A percentile compares a stretch with the other conserved stretches of the same genome.
Evolutionary conservation across 2,329 filamentous ascomycete genomes (phyloP).

Genomic region (Aspergillus transmontanensis): DNA sequence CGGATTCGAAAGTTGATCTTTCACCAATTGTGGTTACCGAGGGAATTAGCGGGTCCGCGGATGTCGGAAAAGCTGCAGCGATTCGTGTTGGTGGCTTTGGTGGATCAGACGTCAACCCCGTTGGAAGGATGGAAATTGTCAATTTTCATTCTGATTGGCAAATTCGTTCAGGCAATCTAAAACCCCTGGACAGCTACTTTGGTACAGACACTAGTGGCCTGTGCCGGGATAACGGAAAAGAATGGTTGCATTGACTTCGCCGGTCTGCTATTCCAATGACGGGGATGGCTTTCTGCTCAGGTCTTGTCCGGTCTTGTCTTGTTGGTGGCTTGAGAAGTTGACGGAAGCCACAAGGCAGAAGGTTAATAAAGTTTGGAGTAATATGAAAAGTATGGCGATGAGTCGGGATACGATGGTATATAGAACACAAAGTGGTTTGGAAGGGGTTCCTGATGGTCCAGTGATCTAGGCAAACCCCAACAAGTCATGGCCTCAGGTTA

Average conservation of each 20-base stretch:
- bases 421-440: not conserved
- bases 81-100: not conserved
- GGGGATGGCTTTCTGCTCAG: not conserved
- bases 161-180: not conserved
- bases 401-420: not conserved
- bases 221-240: not conserved
- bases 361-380: not conserved
- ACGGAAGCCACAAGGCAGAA: not conserved
- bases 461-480: not conserved
- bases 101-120: not conserved
- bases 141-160: not conserved
- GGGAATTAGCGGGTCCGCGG: not conserved
- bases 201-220: not conserved
- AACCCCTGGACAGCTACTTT: not conserved
- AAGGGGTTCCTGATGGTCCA: not conserved
- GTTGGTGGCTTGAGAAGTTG: not conserved
- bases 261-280: not conserved
- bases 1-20: not conserved
- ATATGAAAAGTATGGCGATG: not conserved
- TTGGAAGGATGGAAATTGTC: not conserved
- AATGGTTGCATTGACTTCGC: not conserved
- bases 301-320: not conserved
- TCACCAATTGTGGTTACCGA: not conserved
- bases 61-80: not conserved
- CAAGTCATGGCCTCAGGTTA: not conserved